phyloP scores from a whole-genome alignment of 495 filamentous ascomycete species.

The Penicillium simplicissimum region DNA sequence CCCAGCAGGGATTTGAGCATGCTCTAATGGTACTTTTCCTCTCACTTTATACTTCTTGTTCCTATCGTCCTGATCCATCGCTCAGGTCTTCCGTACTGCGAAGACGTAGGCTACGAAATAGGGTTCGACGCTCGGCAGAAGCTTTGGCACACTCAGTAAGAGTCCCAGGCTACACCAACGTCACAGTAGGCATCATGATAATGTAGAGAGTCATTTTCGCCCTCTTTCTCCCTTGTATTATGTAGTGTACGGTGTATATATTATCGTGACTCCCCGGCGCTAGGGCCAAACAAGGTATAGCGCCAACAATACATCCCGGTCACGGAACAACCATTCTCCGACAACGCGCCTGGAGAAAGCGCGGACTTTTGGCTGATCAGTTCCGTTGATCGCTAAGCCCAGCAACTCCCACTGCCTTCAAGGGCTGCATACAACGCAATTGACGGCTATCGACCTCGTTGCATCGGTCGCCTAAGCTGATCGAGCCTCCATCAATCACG shows the following conservation, averaged over 20 bases:
- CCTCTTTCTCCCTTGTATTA: neutral
- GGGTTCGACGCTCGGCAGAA: no score
- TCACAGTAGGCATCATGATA: no score
- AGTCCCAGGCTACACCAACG: no score
- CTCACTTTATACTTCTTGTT: no score
- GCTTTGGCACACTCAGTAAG: no score
- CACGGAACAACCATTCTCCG: slow-evolving; percentile 21
- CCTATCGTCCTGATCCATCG: no score
- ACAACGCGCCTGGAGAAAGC: slow-evolving; percentile 28
- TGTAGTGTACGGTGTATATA: no score
- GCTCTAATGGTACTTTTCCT: no score
- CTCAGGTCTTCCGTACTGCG: no score
- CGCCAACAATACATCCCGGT: neutral
- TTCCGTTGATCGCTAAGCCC: slow-evolving; percentile 30
- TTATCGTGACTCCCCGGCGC: slow-evolving; percentile 1
- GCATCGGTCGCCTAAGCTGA: slow-evolving; percentile 6
- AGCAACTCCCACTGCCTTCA: slow-evolving; percentile 20
- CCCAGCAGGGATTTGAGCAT: no score
- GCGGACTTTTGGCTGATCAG: slow-evolving; percentile 38
- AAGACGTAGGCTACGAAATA: no score
- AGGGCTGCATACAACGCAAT: slow-evolving; percentile 29
- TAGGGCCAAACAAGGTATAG: slow-evolving; percentile 1
- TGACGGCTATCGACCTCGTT: slow-evolving; percentile 17
- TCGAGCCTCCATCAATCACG: slow-evolving; percentile 3
- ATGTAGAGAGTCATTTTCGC: no score